Evolutionary conservation across 371 early-diverging fungal species (phyloP).

Genomic region (Mucor saturninus): DNA sequence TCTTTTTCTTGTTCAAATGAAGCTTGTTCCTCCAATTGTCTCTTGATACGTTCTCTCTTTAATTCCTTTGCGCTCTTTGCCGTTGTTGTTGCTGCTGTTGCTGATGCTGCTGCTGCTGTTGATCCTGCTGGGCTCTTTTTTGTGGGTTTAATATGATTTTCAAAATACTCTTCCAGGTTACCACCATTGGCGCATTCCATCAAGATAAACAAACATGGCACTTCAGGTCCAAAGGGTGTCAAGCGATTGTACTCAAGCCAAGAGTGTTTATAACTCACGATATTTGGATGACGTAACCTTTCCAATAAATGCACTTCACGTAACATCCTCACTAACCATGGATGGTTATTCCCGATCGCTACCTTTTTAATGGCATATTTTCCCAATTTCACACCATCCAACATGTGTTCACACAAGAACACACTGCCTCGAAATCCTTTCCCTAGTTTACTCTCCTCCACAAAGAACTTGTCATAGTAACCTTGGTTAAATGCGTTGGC

Average conservation of each 20-base stretch:
- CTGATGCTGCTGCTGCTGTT: background rate
- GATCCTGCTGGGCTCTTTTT: background rate
- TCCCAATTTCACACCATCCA: slow-evolving; percentile 82
- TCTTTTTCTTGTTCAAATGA: slow-evolving; percentile 30
- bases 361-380: slow-evolving; percentile 95
- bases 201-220: slow-evolving; percentile 94
- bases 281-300: slow-evolving; percentile 86
- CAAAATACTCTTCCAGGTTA: slow-evolving; percentile 91
- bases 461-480: slow-evolving; percentile 94
- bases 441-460: slow-evolving; percentile 85
- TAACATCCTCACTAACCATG: slow-evolving; percentile 94
- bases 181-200: slow-evolving; percentile 98
- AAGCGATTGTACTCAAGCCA: slow-evolving; percentile 88
- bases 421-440: slow-evolving; percentile 92
- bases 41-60: slow-evolving; percentile 46
- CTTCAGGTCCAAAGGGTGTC: slow-evolving; percentile 84
- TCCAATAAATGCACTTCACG: slow-evolving; percentile 92
- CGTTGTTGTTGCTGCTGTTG: slow-evolving; percentile 2
- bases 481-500: slow-evolving; percentile 82
- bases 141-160: slow-evolving; percentile 23
- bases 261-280: slow-evolving; percentile 93
- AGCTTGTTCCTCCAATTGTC: slow-evolving; percentile 34
- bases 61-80: slow-evolving; percentile 28
- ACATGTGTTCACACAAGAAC: slow-evolving; percentile 86
- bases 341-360: slow-evolving; percentile 86